Evolutionary conservation across 2,329 filamentous ascomycete species (phyloP).

Genomic region (Fusarium dlaminii): DNA sequence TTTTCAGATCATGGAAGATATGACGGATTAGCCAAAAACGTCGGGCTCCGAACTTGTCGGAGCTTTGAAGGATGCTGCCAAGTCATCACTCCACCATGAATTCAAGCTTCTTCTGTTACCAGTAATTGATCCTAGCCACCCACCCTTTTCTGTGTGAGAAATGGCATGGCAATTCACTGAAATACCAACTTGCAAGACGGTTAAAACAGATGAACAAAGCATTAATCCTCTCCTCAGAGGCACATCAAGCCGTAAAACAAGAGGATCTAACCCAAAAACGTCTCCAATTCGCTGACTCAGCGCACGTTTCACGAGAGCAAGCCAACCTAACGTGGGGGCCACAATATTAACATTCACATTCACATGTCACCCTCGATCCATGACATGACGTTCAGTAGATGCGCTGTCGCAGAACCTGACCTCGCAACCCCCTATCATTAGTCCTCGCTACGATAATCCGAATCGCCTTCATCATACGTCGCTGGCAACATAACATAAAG

Average conservation of each 20-base stretch:
- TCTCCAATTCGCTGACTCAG: conserved; percentile 17
- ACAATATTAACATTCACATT: conserved; percentile 19
- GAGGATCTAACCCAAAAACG: neutral
- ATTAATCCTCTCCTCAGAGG: neutral
- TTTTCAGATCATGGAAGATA: neutral
- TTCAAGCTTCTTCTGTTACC: neutral
- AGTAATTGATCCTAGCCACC: neutral
- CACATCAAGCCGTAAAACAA: neutral
- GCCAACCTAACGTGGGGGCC: conserved; percentile 25
- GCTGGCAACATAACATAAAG: neutral
- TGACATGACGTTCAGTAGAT: conserved; percentile 29
- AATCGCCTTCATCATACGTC: conserved; percentile 1
- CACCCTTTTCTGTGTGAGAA: neutral
- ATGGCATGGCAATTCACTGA: neutral
- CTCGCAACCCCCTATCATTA: conserved; percentile 26
- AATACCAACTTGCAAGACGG: neutral
- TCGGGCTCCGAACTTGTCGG: neutral
- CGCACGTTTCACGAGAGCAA: neutral
- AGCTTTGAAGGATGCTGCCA: neutral
- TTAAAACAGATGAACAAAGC: neutral
- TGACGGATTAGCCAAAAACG: neutral
- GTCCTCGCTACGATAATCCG: neutral
- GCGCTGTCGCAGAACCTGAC: conserved; percentile 34
- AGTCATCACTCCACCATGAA: neutral
- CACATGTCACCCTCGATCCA: conserved; percentile 31